phyloP scores from a whole-genome alignment of 164 flowering plant genomes.

The Magnolia kwangsiensis region DNA sequence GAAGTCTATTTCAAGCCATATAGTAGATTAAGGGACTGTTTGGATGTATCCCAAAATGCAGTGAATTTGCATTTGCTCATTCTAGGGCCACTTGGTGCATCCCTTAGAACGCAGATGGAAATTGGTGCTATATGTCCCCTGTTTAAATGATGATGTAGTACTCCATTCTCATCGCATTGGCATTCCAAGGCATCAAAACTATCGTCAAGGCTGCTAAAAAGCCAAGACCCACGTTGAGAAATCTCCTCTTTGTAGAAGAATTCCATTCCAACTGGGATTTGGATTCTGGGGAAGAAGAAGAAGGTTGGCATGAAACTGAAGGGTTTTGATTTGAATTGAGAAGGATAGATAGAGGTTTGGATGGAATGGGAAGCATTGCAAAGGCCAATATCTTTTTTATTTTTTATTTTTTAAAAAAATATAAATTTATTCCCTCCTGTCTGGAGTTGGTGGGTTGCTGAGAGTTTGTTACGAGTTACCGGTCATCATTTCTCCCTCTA shows the following conservation, averaged over 20 bases:
- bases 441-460: constrained; percentile 18
- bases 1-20: neutral
- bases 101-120: neutral
- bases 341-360: constrained; percentile 15
- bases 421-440: neutral
- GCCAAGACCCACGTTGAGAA: constrained; percentile 48
- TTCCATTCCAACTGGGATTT: constrained; percentile 15
- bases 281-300: neutral
- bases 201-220: constrained; percentile 55
- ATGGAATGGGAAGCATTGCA: constrained; percentile 23
- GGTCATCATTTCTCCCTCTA: too few species aligned
- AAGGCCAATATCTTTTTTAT: constrained; percentile 7
- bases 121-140: neutral
- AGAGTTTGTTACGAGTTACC: neutral
- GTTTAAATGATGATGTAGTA: constrained; percentile 34
- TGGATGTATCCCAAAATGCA: neutral
- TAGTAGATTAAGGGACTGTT: neutral
- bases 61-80: neutral
- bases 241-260: constrained; percentile 24
- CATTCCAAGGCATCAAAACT: constrained; percentile 45
- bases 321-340: constrained; percentile 6
- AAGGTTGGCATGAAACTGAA: neutral
- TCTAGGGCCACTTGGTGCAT: neutral
- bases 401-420: neutral
- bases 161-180: constrained; percentile 77